These are phyloP conservation scores for Epichloe amarillans DNA, from an alignment of 2,329 filamentous ascomycete species.

Conservation along the genomic window DNA sequence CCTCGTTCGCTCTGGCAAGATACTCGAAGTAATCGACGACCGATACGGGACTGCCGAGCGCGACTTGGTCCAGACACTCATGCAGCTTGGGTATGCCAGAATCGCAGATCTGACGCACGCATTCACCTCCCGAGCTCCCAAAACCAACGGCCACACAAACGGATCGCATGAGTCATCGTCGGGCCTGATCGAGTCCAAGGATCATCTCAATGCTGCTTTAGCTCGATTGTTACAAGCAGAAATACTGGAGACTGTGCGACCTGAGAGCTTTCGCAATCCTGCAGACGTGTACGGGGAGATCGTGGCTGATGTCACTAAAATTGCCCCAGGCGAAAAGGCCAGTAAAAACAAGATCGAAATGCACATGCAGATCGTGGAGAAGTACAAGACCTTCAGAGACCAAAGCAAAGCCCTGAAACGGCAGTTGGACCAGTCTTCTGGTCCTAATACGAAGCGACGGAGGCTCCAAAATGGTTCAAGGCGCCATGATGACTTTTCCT, in stretches of 20 bases:
- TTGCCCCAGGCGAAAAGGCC: conserved; percentile 26
- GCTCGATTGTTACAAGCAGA: conserved; percentile 48
- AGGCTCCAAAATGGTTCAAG: conserved; percentile 37
- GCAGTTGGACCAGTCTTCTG: conserved; percentile 31
- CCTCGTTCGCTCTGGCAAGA: conserved; percentile 67
- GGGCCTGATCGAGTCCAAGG: conserved; percentile 29
- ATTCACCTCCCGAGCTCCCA: conserved; percentile 31
- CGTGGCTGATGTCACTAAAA: conserved; percentile 47
- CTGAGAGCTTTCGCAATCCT: conserved; percentile 44
- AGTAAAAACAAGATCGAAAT: conserved; percentile 54
- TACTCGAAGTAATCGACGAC: conserved; percentile 60
- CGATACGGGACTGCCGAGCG: conserved; percentile 64
- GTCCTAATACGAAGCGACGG: conserved; percentile 34
- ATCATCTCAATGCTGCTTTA: conserved; percentile 36
- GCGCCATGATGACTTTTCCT: conserved; percentile 11
- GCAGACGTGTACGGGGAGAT: conserved; percentile 48
- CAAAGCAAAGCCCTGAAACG: conserved; percentile 38
- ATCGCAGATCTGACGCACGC: conserved; percentile 56
- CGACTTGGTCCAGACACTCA: conserved; percentile 59
- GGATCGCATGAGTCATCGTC: conserved; percentile 18
- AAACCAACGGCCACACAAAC: conserved; percentile 22
- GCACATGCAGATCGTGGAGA: conserved; percentile 39
- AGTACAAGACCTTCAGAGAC: conserved; percentile 39
- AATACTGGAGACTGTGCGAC: conserved; percentile 50
- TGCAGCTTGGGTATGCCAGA: conserved; percentile 65